Base-by-base conservation (phyloP, 164 flowering plant species). In the Umbellularia californica region DNA sequence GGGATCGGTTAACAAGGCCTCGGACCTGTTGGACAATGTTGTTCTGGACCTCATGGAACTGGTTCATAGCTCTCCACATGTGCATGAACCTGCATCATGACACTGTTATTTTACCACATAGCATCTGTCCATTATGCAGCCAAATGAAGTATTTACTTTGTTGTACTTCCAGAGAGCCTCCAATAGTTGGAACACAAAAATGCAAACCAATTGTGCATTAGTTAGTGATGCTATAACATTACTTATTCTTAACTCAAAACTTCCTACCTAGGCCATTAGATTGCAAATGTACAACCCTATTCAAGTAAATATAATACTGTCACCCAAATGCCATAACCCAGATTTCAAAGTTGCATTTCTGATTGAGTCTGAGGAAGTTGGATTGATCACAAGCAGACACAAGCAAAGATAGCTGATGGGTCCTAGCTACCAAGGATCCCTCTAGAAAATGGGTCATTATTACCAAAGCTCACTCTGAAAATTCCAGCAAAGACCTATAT, bases 31-130 rank as follows among this genome's bases (percentile, higher is more conserved):
- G 94, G 23, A 94, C 93, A 69, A 94, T 88, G 83, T 87, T 82
- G 81, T 88, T 91, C 72, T 96, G 98, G 50, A 87, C 76, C 77
- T 91, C 94, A 71, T 96, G 99, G 83, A 76, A 84, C 70, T 89
- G 92, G 79, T 96, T 87, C 99, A 96, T 96, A 13, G 95, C 80
- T 79, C 84, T 86, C 99, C 99, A 96, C 99, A 94, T 96, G 86
- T 88, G 88, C 97, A 90, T 91, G 65, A 89, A 79, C 82, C 99
- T 96, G 71, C 66, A 67, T 52, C 20, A 65, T 41, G 47, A 41
- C 47, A 41, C 11, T 9, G 10, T 41, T 41, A 41, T 9, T 41
- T 41, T 41, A 9, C 47, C 47, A 41, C 47, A 41, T 7, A 5
- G 47, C 47, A 9, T 9, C 47, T 7, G 47, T 41, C 47, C 11